Conservation (phyloP, 345 rosid species). For the Moricandia arvensis region DNA sequence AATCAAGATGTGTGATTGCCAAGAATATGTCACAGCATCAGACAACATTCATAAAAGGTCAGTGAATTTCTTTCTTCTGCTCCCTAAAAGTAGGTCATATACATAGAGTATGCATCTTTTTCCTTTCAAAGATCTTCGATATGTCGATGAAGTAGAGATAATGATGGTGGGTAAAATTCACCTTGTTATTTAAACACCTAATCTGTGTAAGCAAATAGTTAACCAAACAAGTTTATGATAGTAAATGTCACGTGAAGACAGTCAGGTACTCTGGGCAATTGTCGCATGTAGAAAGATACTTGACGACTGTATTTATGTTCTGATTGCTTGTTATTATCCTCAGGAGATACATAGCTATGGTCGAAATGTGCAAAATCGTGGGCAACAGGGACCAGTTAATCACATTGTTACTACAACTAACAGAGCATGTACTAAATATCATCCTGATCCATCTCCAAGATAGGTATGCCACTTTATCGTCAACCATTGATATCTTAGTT, state of each 20-base stretch:
- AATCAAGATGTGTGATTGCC: conserved; percentile 62
- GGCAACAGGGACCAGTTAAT: conserved; percentile 75
- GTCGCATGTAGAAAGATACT: conserved; percentile 2
- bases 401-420: conserved; percentile 66
- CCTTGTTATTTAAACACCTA: background rate
- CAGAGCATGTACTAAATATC: conserved; percentile 71
- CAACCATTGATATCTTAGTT: conserved; percentile 1
- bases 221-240: background rate
- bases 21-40: conserved; percentile 56
- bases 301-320: conserved; percentile 9
- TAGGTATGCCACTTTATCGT: conserved; percentile 46
- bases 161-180: background rate
- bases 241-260: background rate
- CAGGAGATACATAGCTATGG: conserved; percentile 97
- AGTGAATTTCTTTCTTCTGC: background rate
- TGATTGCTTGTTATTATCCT: conserved; percentile 3
- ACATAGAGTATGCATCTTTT: background rate
- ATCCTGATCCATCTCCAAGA: conserved; percentile 81
- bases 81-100: conserved; percentile 6
- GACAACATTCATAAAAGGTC: conserved; percentile 88
- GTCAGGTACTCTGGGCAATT: background rate
- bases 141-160: background rate
- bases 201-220: background rate
- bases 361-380: conserved; percentile 86
- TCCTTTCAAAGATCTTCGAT: background rate